These are phyloP conservation scores for Candida dajiaensis DNA, from an alignment of 805 yeast species.

Conservation along the genomic window DNA sequence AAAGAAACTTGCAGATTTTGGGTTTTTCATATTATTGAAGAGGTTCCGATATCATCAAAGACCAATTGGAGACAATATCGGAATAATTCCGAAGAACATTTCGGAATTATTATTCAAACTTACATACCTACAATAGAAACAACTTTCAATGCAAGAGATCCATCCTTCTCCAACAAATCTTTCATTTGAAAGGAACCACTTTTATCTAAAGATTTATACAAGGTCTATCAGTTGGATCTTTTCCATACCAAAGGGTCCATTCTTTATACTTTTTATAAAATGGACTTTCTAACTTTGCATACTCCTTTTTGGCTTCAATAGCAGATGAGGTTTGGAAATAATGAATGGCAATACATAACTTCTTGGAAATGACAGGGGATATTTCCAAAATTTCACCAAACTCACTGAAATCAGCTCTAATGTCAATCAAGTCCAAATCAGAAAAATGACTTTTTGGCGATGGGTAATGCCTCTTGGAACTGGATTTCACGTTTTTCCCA, in stretches of 20 bases:
- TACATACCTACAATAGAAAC: too few species aligned
- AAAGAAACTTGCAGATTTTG: too few species aligned
- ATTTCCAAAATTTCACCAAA: slow-evolving; percentile 61
- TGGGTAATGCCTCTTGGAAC: slow-evolving; percentile 28
- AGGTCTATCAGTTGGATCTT: slow-evolving; percentile 58
- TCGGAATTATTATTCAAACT: too few species aligned
- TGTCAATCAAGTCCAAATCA: slow-evolving; percentile 38
- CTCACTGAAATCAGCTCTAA: slow-evolving; percentile 42
- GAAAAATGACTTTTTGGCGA: slow-evolving; percentile 38
- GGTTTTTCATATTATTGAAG: too few species aligned
- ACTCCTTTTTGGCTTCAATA: slow-evolving; percentile 46
- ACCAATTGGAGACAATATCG: neutral
- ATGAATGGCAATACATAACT: slow-evolving; percentile 53
- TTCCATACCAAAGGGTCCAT: slow-evolving; percentile 65
- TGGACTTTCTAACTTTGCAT: slow-evolving; percentile 28
- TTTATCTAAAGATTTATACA: slow-evolving; percentile 29
- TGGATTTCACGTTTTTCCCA: slow-evolving; percentile 18
- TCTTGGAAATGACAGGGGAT: slow-evolving; percentile 61
- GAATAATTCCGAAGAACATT: neutral
- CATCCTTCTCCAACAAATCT: too few species aligned
- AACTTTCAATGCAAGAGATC: too few species aligned
- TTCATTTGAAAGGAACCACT: too few species aligned
- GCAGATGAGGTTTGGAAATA: slow-evolving; percentile 57
- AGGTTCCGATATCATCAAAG: too few species aligned
- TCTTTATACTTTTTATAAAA: slow-evolving; percentile 42